Base-by-base conservation (phyloP, 2,329 filamentous ascomycete genomes). In the Fusarium miscanthi region DNA sequence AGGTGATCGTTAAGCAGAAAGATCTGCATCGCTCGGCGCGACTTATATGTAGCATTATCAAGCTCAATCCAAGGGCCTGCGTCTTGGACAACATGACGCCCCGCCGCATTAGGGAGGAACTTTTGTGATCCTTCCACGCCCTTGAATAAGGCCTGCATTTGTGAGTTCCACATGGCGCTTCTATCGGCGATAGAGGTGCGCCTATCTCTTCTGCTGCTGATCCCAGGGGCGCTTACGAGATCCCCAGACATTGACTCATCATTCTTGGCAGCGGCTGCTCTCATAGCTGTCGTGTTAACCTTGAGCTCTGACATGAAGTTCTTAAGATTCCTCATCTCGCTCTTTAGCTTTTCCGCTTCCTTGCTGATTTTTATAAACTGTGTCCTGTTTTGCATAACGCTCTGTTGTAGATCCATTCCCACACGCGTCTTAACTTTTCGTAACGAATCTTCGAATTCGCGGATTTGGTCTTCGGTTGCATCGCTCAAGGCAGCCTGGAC, bases 281-380 rank as follows among this genome's bases (percentile, higher is more conserved):
- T 86, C 41, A 93, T 83, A 6, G 91, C 90, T 23, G 87, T 91
- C 3, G 91, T 92, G 67, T 94, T 94, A 12, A 90, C 87, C 77
- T 94, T 98, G 63, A 99, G 87, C 74, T 99, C 96, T 5, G 94
- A 91, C 92, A 99, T 98, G 58, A 98, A 87, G 73, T 94, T 94
- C 48, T 93, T 90, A 37, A 99, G 88, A 11, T 93, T 93, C 58
- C 94, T 90, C 96, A 99, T 98, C 81, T 99, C 96, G 61, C 90
- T 90, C 83, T 98, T 98, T 64, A 99, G 89, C 84, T 97, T 98
- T 83, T 99, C 96, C 4, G 97, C 96, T 84, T 99, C 96, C 83
- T 98, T 98, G 80, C 95, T 98, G 82, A 99, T 98, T 82, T 97
- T 97, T 86, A 99, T 98, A 80, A 99, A 99, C 78, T 98, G 96